Evolutionary conservation across 495 filamentous ascomycete species (phyloP).

Genomic region (Trypethelium eluteriae): DNA sequence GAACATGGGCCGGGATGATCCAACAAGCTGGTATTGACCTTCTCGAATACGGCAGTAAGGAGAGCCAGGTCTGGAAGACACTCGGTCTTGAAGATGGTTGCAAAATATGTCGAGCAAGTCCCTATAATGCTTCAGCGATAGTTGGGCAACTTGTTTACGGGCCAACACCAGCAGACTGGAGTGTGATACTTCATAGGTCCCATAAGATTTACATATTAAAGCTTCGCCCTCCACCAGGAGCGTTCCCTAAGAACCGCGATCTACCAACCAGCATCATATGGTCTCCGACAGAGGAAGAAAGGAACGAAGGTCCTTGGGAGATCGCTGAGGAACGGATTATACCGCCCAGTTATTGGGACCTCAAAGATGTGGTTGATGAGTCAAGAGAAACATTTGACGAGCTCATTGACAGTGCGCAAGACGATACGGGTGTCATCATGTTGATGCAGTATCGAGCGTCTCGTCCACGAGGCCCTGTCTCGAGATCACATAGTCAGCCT

Average conservation of each 20-base stretch:
- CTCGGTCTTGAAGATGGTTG: background rate
- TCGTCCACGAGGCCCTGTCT: background rate
- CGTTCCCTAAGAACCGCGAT: background rate
- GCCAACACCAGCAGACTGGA: background rate
- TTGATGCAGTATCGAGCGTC: background rate
- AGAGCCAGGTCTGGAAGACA: background rate
- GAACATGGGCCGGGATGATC: background rate
- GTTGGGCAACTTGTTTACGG: background rate
- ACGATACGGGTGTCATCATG: background rate
- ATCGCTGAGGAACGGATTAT: background rate
- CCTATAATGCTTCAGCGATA: background rate
- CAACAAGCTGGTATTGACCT: background rate
- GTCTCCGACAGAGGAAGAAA: background rate
- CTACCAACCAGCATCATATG: background rate
- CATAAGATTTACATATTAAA: no score
- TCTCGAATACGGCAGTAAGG: background rate
- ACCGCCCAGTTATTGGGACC: background rate
- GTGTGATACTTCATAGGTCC: no score
- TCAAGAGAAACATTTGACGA: background rate
- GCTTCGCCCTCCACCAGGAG: background rate
- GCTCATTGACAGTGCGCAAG: background rate
- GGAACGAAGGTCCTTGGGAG: background rate
- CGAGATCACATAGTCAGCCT: background rate
- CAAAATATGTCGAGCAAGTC: background rate
- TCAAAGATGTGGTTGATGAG: background rate